Conservation (phyloP, 202 grass and related monocot species). For the Musa balbisiana region DNA sequence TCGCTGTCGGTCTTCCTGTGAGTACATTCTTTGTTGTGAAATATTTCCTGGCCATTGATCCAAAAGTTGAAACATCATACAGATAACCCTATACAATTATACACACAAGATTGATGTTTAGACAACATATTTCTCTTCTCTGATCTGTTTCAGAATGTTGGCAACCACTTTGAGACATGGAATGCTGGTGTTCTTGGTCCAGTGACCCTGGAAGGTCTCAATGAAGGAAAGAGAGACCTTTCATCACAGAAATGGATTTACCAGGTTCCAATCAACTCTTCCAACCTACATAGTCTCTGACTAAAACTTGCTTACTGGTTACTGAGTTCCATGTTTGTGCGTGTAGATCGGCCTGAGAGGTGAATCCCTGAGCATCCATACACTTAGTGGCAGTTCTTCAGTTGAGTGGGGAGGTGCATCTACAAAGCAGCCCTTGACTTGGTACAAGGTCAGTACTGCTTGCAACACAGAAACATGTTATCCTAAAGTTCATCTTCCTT, state of each 20-base stretch:
- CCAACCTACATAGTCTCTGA: neutral
- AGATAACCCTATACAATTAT: no score
- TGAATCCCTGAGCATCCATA: slow-evolving; percentile 52
- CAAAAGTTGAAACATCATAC: no score
- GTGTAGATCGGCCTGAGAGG: slow-evolving; percentile 64
- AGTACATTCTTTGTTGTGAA: slow-evolving; percentile 11
- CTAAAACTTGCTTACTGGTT: neutral
- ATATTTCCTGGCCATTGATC: neutral
- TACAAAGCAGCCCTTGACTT: slow-evolving; percentile 58
- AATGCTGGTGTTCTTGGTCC: slow-evolving; percentile 20
- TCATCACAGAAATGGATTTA: slow-evolving; percentile 21
- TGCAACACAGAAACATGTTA: no score
- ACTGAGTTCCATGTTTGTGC: neutral
- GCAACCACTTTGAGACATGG: neutral
- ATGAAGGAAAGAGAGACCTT: slow-evolving; percentile 19
- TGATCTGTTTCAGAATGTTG: slow-evolving; percentile 12
- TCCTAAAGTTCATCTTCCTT: no score
- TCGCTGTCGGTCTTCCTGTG: slow-evolving; percentile 77
- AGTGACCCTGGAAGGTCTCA: slow-evolving; percentile 13
- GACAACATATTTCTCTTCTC: no score
- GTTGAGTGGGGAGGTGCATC: slow-evolving; percentile 56
- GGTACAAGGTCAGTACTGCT: slow-evolving; percentile 66
- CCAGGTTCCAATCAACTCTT: neutral
- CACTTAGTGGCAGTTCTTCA: slow-evolving; percentile 63
- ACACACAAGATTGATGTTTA: no score